Evolutionary conservation across 495 filamentous ascomycete species (phyloP).

Genomic region (Talaromyces proteolyticus): DNA sequence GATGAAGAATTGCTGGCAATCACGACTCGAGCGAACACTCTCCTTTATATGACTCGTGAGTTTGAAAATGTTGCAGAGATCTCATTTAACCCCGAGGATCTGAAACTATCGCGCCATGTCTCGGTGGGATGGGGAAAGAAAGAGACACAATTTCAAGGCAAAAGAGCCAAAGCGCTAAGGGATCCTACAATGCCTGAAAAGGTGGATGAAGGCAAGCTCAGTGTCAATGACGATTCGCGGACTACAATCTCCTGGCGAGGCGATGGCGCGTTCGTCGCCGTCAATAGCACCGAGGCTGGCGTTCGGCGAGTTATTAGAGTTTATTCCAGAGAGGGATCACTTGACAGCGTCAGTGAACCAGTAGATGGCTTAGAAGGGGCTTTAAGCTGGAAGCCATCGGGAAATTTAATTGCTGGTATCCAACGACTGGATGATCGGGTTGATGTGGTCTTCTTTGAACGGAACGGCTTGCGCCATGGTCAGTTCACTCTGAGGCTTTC

Average conservation of each 20-base stretch:
- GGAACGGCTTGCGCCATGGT: slow-evolving; percentile 91
- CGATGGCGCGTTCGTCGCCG: slow-evolving; percentile 85
- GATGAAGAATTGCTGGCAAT: slow-evolving; percentile 88
- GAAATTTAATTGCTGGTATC: slow-evolving; percentile 82
- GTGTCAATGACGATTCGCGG: slow-evolving; percentile 59
- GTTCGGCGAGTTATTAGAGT: slow-evolving; percentile 75
- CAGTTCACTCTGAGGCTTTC: slow-evolving; percentile 74
- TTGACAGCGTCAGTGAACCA: slow-evolving; percentile 90
- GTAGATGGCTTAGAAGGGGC: slow-evolving; percentile 83
- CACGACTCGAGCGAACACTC: slow-evolving; percentile 68
- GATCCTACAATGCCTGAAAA: slow-evolving; percentile 95
- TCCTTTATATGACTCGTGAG: slow-evolving; percentile 87
- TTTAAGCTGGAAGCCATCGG: slow-evolving; percentile 85
- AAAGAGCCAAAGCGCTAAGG: slow-evolving; percentile 78
- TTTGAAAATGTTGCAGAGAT: slow-evolving; percentile 79
- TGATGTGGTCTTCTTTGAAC: slow-evolving; percentile 94
- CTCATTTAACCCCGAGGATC: slow-evolving; percentile 64
- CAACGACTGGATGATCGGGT: slow-evolving; percentile 62
- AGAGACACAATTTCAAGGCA: slow-evolving; percentile 96
- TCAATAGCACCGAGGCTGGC: slow-evolving; percentile 66
- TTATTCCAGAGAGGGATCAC: slow-evolving; percentile 79
- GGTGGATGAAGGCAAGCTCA: slow-evolving; percentile 77
- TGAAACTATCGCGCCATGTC: slow-evolving; percentile 88
- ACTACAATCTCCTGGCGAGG: slow-evolving; percentile 87
- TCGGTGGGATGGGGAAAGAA: slow-evolving; percentile 98